Conservation (phyloP, 305 asterid genomes). For the Fraxinus platypoda region DNA sequence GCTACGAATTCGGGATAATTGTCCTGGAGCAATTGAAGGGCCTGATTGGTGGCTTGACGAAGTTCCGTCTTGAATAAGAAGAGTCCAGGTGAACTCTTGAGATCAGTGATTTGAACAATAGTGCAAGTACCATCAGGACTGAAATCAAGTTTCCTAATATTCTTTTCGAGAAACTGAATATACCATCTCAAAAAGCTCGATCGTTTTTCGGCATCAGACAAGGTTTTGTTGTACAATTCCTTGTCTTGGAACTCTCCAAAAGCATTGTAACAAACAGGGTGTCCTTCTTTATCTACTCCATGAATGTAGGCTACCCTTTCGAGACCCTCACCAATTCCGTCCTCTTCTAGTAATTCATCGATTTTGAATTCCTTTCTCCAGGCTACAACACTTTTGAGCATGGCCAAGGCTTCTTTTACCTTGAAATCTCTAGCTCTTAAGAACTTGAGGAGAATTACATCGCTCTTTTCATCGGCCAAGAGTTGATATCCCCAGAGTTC, state of each 20-base stretch:
- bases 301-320: conserved; percentile 76
- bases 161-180: conserved; percentile 74
- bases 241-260: conserved; percentile 85
- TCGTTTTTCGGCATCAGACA: conserved; percentile 79
- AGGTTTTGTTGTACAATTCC: conserved; percentile 67
- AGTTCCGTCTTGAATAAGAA: conserved; percentile 69
- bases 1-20: conserved; percentile 94
- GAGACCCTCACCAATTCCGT: conserved; percentile 48
- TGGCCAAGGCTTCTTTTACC: conserved; percentile 77
- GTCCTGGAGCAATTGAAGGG: conserved; percentile 79
- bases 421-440: conserved; percentile 85
- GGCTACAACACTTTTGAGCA: conserved; percentile 82
- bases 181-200: conserved; percentile 70
- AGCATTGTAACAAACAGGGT: conserved; percentile 81
- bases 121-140: conserved; percentile 73
- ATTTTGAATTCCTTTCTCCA: conserved; percentile 84
- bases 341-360: conserved; percentile 61
- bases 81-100: conserved; percentile 74
- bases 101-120: conserved; percentile 74
- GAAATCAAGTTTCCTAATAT: conserved; percentile 68
- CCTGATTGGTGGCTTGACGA: conserved; percentile 78
- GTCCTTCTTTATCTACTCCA: conserved; percentile 84
- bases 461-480: conserved; percentile 72
- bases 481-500: conserved; percentile 85
- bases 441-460: conserved; percentile 83